Base-by-base conservation (phyloP, 768 basidiomycete genomes). In the Phlebiopsis gigantea region DNA sequence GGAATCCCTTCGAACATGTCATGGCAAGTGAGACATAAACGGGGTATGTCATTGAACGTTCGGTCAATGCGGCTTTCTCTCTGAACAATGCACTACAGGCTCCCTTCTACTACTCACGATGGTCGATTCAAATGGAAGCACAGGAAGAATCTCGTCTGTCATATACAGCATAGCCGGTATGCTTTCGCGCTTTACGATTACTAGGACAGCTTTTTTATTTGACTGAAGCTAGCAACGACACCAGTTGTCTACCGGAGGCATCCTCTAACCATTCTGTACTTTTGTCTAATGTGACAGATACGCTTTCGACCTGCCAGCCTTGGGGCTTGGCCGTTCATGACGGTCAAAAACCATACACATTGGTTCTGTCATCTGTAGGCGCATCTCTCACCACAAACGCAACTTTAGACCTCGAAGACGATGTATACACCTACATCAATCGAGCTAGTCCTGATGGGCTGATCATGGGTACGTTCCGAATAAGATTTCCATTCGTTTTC, bases 321-420 rank as follows among this genome's bases (percentile, higher is more conserved):
- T 79, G 79, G 79, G 74, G 77, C 3, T 55, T 79, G 4, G 70
- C 65, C 4, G 69, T 80, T 47, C 71, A 65, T 15, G 79, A 76
- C 5, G 78, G 77, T 15, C 65, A 67, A 0, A 72, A 73, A 30
- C 82, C 80, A 0, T 80, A 79, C 64, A 73, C 60, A 17, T 56
- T 80, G n/a, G 74, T 73, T 1, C 57, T 82, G 26, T 71, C 71
- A 31, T 66, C 70, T 6, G 53, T 72, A 28, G 67, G 70, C 49
- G 74, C 76, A 0, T 66, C 72, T 1, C 65, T 70, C 7, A 65
- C 77, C 22, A 77, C 74, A 17, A 77, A 77, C 57, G 70, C 74
- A 30, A 73, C 74, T 2, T 62, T 79, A 52, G 70, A 66, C 4
- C 56, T 63, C 0, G 66, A 65, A 1, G 75, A 75, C 56, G 69